phyloP scores from a whole-genome alignment of 1,284 basidiomycete genomes.

The Thecaphora frezii region DNA sequence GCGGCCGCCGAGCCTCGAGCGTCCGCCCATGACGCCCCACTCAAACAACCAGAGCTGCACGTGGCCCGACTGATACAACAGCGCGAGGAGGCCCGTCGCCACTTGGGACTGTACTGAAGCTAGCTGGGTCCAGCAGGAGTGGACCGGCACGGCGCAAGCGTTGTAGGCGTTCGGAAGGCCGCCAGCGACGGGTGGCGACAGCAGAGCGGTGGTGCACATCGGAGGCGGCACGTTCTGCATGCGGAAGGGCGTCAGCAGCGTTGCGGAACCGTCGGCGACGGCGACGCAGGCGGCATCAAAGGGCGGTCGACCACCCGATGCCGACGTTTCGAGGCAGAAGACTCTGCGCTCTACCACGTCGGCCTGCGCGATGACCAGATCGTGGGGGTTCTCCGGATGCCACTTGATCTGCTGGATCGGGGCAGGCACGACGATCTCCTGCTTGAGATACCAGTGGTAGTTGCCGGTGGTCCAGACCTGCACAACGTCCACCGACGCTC shows the following conservation, averaged over 20 bases:
- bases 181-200: constrained; percentile 49
- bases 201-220: constrained; percentile 77
- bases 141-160: constrained; percentile 27
- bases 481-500: constrained; percentile 58
- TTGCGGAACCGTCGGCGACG: constrained; percentile 83
- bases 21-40: constrained; percentile 36
- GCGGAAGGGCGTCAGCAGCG: constrained; percentile 88
- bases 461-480: constrained; percentile 95
- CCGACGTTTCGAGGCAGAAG: constrained; percentile 77
- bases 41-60: constrained; percentile 68
- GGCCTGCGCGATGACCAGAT: constrained; percentile 66
- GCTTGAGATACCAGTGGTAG: constrained; percentile 78
- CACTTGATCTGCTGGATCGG: constrained; percentile 69
- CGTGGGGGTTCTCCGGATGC: constrained; percentile 81
- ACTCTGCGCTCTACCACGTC: constrained; percentile 67
- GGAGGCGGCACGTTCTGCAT: constrained; percentile 92
- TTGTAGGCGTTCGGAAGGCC: constrained; percentile 2
- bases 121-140: constrained; percentile 68
- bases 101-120: constrained; percentile 47
- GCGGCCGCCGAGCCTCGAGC: constrained; percentile 25
- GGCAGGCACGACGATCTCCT: constrained; percentile 32
- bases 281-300: constrained; percentile 81
- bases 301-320: constrained; percentile 69
- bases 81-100: constrained; percentile 66
- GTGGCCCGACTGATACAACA: constrained; percentile 65